Percentiles rank a stretch among this genome's conserved stretches.
Conservation (phyloP, 2,329 filamentous ascomycete species). For the Tolypocladium pustulatum region DNA sequence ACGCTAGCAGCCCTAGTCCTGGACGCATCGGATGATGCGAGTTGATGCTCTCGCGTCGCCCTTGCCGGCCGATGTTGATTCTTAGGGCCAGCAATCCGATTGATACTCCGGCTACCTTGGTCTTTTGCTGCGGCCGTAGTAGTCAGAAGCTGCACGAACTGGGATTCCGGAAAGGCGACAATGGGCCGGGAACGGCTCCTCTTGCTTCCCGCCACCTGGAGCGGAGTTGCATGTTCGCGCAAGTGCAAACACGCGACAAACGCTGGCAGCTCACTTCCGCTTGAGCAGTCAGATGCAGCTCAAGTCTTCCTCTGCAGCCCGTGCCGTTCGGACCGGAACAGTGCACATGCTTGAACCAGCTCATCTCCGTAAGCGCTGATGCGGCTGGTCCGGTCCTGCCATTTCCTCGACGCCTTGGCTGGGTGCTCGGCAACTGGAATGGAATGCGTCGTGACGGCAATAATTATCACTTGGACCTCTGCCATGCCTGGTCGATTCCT, state of each 20-base stretch:
- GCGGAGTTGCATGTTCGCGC: not conserved
- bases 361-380: not conserved
- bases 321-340: not conserved
- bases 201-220: not conserved
- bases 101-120: not conserved
- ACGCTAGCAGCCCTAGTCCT: not conserved
- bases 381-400: not conserved
- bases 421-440: constrained; percentile 13
- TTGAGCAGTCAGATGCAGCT: no score
- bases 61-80: not conserved
- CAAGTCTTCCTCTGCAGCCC: not conserved
- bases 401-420: not conserved
- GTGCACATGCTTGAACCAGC: not conserved
- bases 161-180: not conserved
- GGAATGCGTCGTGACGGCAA: constrained; percentile 17
- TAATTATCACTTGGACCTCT: not conserved
- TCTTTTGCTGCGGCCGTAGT: no score
- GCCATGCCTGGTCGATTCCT: not conserved
- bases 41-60: not conserved
- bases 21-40: not conserved
- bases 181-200: not conserved
- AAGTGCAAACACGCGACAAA: not conserved
- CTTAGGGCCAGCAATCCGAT: not conserved
- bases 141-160: not conserved
- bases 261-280: not conserved